Base-by-base conservation (phyloP, 2,329 filamentous ascomycete species). In the Didymella sp. region DNA sequence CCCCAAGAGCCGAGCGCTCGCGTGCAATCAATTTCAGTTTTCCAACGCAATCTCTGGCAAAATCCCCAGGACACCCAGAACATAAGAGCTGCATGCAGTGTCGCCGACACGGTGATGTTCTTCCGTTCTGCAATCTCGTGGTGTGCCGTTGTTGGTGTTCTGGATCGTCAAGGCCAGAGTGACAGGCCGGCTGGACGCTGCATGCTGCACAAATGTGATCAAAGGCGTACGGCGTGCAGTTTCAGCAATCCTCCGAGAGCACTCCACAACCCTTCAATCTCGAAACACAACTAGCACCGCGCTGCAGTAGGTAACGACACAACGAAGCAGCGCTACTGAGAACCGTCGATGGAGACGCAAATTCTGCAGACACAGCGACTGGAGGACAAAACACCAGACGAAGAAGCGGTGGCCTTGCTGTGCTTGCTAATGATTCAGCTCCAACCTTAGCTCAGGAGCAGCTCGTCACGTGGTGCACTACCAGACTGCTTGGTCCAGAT, bases 21-120 rank as follows among this genome's bases (percentile, higher is more conserved):
- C 38, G 54, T 52, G 54, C 54, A 51, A 51, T 47, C 48, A 51
- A 25, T 42, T 25, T 51, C 54, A 25, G 28, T 31, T 17, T 40
- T 21, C 24, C 49, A 24, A 25, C 54, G 43, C 49, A 57, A 49
- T 48, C 19, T 49, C 49, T 40, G 30, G 17, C 30, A 43, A 37
- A 40, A 51, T 42, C 24, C n/a, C 19, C 37, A 57, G 24, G 19
- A 37, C 27, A 31, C n/a, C 19, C 37, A 57, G 24, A 24, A 37
- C 27, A 31, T n/a, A 19, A 51, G 17, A 43, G 35, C 24, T 45
- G 43, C 48, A 38, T 25, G 43, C 37, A 35, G 22, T 27, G 38
- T 38, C 31, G 43, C 37, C 30, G 37, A 44, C 25, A 25, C 31
- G 28, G 37, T 41, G 38, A 43, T 48, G 30, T 33, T 45, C 11